A percentile compares a stretch with the other conserved stretches of the same genome.
Conservation (phyloP, 495 filamentous ascomycete species). For the Neurospora tetrasperma region DNA sequence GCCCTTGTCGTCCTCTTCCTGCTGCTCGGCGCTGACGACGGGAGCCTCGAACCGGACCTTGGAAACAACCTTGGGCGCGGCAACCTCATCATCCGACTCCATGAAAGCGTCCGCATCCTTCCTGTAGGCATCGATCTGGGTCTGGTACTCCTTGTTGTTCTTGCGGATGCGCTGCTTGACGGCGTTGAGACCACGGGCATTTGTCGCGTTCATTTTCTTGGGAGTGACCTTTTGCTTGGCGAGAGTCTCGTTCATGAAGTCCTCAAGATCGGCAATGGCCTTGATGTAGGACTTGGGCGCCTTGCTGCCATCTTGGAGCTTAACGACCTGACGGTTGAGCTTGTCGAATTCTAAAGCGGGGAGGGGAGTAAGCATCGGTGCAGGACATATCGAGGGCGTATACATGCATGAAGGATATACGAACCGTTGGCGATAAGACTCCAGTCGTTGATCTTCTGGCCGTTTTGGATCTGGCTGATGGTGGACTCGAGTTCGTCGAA, state of each 20-base stretch:
- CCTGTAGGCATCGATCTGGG: conserved; percentile 78
- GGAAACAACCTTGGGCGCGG: conserved; percentile 35
- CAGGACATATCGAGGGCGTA: neutral
- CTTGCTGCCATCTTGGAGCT: conserved; percentile 64
- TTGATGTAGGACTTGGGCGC: conserved; percentile 86
- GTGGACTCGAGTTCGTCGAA: conserved; percentile 86
- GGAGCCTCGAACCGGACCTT: conserved; percentile 29
- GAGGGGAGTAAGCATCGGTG: conserved; percentile 11
- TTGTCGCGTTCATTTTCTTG: conserved; percentile 98
- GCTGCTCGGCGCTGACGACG: conserved; percentile 16
- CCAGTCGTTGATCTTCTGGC: conserved; percentile 96
- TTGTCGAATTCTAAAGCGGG: conserved; percentile 76
- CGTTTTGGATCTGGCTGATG: conserved; percentile 86
- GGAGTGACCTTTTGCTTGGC: conserved; percentile 90
- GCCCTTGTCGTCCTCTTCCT: conserved; percentile 69
- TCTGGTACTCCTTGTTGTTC: conserved; percentile 90
- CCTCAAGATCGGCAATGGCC: conserved; percentile 86
- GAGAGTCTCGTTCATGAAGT: conserved; percentile 86
- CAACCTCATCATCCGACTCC: conserved; percentile 70
- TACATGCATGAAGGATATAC: conserved; percentile 15
- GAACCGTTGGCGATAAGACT: conserved; percentile 78
- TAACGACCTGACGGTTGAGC: conserved; percentile 80
- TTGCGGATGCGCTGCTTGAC: conserved; percentile 96
- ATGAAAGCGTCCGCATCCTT: conserved; percentile 79
- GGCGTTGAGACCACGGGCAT: conserved; percentile 85